Conservation (phyloP, 208 protist genomes). For the Porcisia hertigi region DNA sequence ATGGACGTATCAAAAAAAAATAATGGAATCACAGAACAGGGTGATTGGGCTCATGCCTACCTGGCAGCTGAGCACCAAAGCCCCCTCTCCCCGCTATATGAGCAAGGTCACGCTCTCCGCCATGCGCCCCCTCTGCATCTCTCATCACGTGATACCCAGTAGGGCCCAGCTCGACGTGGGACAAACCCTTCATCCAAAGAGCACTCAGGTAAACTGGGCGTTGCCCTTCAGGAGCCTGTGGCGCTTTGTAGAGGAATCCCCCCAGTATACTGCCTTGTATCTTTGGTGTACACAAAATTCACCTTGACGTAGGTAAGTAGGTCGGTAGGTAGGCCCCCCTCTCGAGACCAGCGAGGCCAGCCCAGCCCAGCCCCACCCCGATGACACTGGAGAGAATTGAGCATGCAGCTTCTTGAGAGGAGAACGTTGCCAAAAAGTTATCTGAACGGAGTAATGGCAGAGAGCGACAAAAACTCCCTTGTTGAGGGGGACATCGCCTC, state of each 20-base stretch:
- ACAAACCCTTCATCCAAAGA: constrained; percentile 22
- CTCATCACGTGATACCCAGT: constrained; percentile 27
- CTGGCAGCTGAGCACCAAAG: no score
- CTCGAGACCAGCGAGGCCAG: constrained; percentile 35
- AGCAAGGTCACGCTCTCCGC: constrained; percentile 13
- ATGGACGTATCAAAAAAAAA: neutral
- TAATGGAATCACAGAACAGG: neutral
- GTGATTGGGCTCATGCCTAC: neutral
- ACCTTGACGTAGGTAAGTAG: no score
- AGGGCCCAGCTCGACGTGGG: constrained; percentile 21
- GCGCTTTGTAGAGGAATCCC: constrained; percentile 11
- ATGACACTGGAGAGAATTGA: constrained; percentile 24
- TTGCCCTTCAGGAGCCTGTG: constrained; percentile 32
- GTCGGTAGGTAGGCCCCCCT: no score
- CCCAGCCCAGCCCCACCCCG: no score
- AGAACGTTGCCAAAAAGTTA: constrained; percentile 27
- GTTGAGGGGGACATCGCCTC: constrained; percentile 19
- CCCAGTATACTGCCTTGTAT: constrained; percentile 10
- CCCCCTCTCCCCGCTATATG: neutral
- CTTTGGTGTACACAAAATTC: constrained; percentile 37
- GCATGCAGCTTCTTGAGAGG: constrained; percentile 37
- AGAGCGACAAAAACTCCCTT: constrained; percentile 27
- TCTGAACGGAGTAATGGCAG: constrained; percentile 23
- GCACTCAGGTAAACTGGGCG: constrained; percentile 30
- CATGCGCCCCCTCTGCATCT: constrained; percentile 10